Base-by-base conservation (phyloP, 2,329 filamentous ascomycete species). In the Aspergillus ruber region DNA sequence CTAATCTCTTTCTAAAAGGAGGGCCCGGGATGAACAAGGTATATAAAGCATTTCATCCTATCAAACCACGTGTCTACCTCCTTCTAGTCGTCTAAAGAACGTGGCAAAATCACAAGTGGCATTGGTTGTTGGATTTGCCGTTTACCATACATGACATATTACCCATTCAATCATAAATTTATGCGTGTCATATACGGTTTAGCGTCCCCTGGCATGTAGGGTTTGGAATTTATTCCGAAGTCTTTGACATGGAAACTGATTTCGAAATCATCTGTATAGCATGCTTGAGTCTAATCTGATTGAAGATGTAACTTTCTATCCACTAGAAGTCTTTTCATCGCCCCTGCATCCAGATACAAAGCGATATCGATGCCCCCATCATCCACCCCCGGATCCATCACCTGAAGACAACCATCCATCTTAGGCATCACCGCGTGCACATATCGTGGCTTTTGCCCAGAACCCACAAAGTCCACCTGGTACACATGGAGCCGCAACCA, bases 381-480 rank as follows among this genome's bases (percentile, higher is more conserved):
- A 15, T 44, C 33, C 10, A 51, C 36, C 20, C 46, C 46, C 5
- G 52, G 53, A 41, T 74, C 72, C 56, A 72, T 65, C 7, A 75
- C 55, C 45, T 73, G 70, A 25, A 75, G 49, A 6, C 72, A 50
- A 0, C 74, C 73, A 54, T 76, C 73, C 49, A 68, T 55, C 18
- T 53, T 58, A 0, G 69, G 67, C 72, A 76, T 74, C 2, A 70
- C 56, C 1, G 62, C 62, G 32, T 74, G 68, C 12, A 74, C 69
- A 50, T 71, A 74, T 3, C 62, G 51, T 29, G 67, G 56, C 7
- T 54, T 27, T n/a, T 25, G 23, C 41, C 17, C 47, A 0, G 15
- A 35, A 2, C 52, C 50, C n/a, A 45, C 53, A 52, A 77, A 76
- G 10, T 73, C 66, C 10, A 76, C 65, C 33, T 74, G 20, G 66